phyloP scores from a whole-genome alignment of 2,329 filamentous ascomycete genomes.

The Diaporthe citriasiana region DNA sequence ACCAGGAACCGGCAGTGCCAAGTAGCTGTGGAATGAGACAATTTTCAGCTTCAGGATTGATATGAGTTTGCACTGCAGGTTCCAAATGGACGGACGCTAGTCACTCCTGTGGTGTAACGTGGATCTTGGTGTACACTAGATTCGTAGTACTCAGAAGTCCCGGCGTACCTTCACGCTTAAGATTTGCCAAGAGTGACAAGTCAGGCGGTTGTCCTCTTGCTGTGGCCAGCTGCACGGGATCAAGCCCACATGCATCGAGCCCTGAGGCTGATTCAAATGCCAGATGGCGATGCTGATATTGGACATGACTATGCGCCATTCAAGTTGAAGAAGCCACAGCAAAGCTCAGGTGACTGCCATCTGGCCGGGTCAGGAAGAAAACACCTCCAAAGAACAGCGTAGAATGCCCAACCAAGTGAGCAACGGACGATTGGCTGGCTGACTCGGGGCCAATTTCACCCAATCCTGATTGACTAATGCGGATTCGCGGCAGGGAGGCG shows the following conservation, averaged over 20 bases:
- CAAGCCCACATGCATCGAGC: neutral
- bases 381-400: neutral
- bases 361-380: neutral
- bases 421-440: neutral
- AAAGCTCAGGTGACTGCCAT: neutral
- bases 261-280: neutral
- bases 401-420: too few relatives aligned
- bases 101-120: neutral
- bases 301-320: neutral
- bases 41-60: neutral
- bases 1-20: neutral
- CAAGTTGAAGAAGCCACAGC: neutral
- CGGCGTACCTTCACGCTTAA: neutral
- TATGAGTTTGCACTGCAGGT: neutral
- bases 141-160: neutral
- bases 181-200: constrained; percentile 1
- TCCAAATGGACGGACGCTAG: neutral
- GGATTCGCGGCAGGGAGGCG: neutral
- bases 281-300: neutral
- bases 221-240: neutral
- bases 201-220: neutral
- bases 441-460: neutral
- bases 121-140: neutral
- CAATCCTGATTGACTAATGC: neutral
- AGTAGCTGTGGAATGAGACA: neutral